Base-by-base conservation (phyloP, 2,329 filamentous ascomycete species). In the Metarhizium brunneum region DNA sequence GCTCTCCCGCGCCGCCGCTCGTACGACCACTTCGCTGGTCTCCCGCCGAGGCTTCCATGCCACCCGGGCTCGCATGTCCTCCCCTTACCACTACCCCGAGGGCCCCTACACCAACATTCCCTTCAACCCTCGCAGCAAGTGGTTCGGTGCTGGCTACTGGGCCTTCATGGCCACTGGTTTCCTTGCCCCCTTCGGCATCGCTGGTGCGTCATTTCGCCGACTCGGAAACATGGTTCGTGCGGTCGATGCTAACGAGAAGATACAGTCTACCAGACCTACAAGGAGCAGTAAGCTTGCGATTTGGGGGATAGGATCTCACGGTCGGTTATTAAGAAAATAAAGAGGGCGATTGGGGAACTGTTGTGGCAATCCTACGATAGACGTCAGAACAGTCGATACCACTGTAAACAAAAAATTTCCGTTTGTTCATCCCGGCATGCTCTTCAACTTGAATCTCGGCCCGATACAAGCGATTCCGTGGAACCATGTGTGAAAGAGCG, bases 81-180 rank as follows among this genome's bases (percentile, higher is more conserved):
- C 90, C 72, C 92, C 92, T 62, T 96, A 95, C 86, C 94, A 99
- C 82, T 99, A 99, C 81, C 87, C 92, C 66, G 92, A 97, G 80
- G 94, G 92, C 63, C 89, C 92, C 69, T 88, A 90, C 76, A 86
- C 82, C 80, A 97, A 96, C 83, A 77, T 99, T 63, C 94, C 94
- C 64, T 99, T 99, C 85, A 95, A 99, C 82, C 88, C 94, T 64
- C 81, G 90, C 78, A 92, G 86, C 71, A 89, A 85, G 77, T 88
- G 81, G 77, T 99, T 99, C 73, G 83, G 78, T 63, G 60, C 90
- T 65, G 82, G 86, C 76, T 99, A 88, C 85, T 95, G 90, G 87
- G 71, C 71, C 61, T 94, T 88, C 79, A 70, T 72, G 66, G 69
- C 66, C 65, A 69, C 74, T 59, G 81, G 81, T 60, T 86, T 86